A percentile compares a stretch with the other conserved stretches of the same genome.
Evolutionary conservation across 176 grass and related monocot genomes (phyloP).

Genomic region (Pharus latifolius): DNA sequence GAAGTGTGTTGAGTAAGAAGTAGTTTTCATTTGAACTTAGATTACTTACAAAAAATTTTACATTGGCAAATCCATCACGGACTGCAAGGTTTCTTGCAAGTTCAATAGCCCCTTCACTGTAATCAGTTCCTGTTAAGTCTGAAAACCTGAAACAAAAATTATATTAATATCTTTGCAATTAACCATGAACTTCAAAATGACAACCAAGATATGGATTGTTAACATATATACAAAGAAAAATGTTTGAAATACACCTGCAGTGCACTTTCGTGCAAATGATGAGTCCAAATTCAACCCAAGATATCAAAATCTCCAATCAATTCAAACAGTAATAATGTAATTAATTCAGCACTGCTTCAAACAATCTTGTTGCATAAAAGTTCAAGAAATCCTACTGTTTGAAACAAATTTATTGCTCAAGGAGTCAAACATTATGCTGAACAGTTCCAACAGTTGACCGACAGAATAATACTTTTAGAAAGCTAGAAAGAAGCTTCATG

Average conservation of each 20-base stretch:
- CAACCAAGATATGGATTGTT: neutral
- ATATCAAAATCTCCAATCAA: too few relatives aligned
- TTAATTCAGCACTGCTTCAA: too few relatives aligned
- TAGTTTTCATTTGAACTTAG: neutral
- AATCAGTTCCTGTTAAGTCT: constrained; percentile 92
- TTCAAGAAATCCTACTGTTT: too few relatives aligned
- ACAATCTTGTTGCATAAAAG: too few relatives aligned
- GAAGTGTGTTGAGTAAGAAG: neutral
- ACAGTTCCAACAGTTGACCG: too few relatives aligned
- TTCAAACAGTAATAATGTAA: too few relatives aligned
- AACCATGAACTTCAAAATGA: neutral
- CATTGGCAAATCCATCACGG: constrained; percentile 64
- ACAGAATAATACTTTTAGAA: neutral
- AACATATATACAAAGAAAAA: too few relatives aligned
- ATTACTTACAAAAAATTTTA: constrained; percentile 71
- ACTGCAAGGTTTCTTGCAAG: constrained; percentile 74
- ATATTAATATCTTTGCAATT: neutral
- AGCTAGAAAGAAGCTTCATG: neutral
- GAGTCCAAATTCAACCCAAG: too few relatives aligned
- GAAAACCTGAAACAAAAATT: constrained; percentile 44
- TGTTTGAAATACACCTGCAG: too few relatives aligned
- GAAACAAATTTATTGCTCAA: too few relatives aligned
- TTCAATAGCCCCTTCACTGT: constrained; percentile 88
- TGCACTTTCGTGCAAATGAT: too few relatives aligned
- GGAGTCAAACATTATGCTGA: too few relatives aligned